Percentiles rank a stretch among this genome's conserved stretches.
Conservation (phyloP, 306 rosid genomes). For the Sesbania bispinosa region DNA sequence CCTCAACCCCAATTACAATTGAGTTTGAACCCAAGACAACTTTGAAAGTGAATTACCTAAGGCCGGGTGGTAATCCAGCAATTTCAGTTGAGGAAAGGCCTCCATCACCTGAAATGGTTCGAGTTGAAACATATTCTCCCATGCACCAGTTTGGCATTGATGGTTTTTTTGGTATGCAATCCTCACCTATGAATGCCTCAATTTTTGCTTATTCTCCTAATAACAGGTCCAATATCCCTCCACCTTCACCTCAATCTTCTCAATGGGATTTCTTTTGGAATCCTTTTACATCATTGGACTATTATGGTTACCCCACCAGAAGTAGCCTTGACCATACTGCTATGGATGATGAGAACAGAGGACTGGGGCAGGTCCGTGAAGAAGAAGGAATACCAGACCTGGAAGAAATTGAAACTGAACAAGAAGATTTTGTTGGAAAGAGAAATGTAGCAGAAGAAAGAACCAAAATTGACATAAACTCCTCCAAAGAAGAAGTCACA, state of each 20-base stretch:
- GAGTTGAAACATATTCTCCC: conserved; percentile 66
- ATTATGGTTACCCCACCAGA: conserved; percentile 64
- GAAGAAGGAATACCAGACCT: conserved; percentile 92
- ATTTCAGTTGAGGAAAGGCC: conserved; percentile 84
- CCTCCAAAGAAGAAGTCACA: conserved; percentile 48
- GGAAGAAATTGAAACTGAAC: conserved; percentile 69
- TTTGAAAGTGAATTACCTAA: conserved; percentile 60
- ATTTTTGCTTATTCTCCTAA: conserved; percentile 64
- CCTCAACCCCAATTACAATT: conserved; percentile 37
- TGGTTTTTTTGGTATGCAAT: conserved; percentile 58
- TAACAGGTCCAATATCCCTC: conserved; percentile 54
- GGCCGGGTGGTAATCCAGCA: conserved; percentile 67
- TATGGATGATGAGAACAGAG: conserved; percentile 66
- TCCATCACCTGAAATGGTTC: conserved; percentile 60
- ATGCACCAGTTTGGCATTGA: conserved; percentile 55
- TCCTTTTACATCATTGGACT: conserved; percentile 78
- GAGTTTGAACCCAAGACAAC: conserved; percentile 47
- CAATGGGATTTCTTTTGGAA: conserved; percentile 98
- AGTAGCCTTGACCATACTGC: conserved; percentile 43
- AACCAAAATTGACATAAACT: conserved; percentile 33
- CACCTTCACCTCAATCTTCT: conserved; percentile 67
- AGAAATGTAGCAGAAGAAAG: conserved; percentile 45
- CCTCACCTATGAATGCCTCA: conserved; percentile 57
- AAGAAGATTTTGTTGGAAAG: conserved; percentile 40
- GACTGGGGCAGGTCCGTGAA: conserved; percentile 69